Conservation (phyloP, 345 rosid genomes). For the Viola odorata region DNA sequence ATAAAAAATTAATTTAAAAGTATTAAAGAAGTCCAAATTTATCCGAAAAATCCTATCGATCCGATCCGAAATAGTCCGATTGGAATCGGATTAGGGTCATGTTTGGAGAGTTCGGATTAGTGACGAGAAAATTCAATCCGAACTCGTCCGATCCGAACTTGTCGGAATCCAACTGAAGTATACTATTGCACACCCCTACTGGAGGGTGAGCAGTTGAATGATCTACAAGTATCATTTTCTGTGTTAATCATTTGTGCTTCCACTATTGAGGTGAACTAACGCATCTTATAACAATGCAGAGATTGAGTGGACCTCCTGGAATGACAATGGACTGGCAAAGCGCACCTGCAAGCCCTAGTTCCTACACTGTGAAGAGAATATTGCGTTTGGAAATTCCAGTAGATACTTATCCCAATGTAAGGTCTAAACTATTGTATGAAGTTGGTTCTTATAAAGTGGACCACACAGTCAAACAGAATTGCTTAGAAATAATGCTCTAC, state of each 20-base stretch:
- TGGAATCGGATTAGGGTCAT: too few relatives aligned
- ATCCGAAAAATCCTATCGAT: too few relatives aligned
- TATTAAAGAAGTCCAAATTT: too few relatives aligned
- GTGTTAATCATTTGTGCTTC: background rate
- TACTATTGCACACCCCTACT: too few relatives aligned
- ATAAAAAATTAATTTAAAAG: too few relatives aligned
- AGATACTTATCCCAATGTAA: conserved; percentile 76
- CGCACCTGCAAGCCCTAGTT: conserved; percentile 91
- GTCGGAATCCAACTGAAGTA: too few relatives aligned
- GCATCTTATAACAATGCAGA: conserved; percentile 37
- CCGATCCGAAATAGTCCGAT: too few relatives aligned
- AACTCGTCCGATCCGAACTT: too few relatives aligned
- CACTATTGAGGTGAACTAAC: conserved; percentile 8
- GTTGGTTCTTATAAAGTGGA: background rate
- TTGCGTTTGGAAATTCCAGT: conserved; percentile 98
- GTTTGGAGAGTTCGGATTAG: too few relatives aligned
- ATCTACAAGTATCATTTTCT: background rate
- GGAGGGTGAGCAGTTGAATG: too few relatives aligned
- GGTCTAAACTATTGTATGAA: conserved; percentile 5
- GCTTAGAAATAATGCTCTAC: conserved; percentile 1
- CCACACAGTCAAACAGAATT: background rate
- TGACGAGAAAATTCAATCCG: too few relatives aligned
- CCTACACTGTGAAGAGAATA: conserved; percentile 87
- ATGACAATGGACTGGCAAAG: conserved; percentile 99
- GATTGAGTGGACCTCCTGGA: conserved; percentile 80